Evolutionary conservation across 1,284 basidiomycete genomes (phyloP).

Genomic region (Volvariella surrecta): DNA sequence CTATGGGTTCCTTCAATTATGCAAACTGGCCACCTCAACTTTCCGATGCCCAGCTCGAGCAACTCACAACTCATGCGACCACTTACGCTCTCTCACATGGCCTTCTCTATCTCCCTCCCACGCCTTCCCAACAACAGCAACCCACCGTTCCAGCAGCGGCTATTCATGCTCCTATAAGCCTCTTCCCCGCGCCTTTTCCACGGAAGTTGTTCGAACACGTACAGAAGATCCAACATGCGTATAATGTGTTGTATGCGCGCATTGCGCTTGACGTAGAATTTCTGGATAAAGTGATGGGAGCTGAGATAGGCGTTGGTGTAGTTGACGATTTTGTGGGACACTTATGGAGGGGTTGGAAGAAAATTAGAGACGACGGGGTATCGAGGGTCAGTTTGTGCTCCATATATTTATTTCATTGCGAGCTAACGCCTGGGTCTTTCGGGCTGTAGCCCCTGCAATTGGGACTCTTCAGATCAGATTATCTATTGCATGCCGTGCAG

Average conservation of each 20-base stretch:
- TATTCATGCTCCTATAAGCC: slow-evolving; percentile 84
- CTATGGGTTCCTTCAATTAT: slow-evolving; percentile 28
- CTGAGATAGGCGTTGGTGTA: slow-evolving; percentile 61
- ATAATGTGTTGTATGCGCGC: slow-evolving; percentile 83
- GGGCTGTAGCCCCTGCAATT: slow-evolving; percentile 66
- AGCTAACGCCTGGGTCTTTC: slow-evolving; percentile 5
- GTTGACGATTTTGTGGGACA: slow-evolving; percentile 85
- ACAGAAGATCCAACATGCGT: slow-evolving; percentile 61
- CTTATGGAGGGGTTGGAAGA: slow-evolving; percentile 83
- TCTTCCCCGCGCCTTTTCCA: slow-evolving; percentile 87
- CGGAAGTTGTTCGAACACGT: slow-evolving; percentile 64
- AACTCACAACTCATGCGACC: slow-evolving; percentile 61
- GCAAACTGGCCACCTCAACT: slow-evolving; percentile 69
- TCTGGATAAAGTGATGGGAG: slow-evolving; percentile 74
- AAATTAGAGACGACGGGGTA: slow-evolving; percentile 54
- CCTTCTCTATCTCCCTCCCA: slow-evolving; percentile 67
- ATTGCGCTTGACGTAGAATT: slow-evolving; percentile 79
- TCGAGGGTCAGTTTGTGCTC: slow-evolving; percentile 24
- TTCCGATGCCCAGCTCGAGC: slow-evolving; percentile 45
- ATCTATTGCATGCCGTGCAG: slow-evolving; percentile 69
- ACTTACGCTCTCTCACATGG: slow-evolving; percentile 85
- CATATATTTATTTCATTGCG: too few relatives aligned
- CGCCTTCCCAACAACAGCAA: slow-evolving; percentile 28
- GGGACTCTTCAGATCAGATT: slow-evolving; percentile 95
- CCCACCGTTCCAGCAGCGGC: slow-evolving; percentile 54